These are phyloP conservation scores for Nectriaceae sp. DNA, from an alignment of 2,329 filamentous ascomycete species.

Conservation along the genomic window DNA sequence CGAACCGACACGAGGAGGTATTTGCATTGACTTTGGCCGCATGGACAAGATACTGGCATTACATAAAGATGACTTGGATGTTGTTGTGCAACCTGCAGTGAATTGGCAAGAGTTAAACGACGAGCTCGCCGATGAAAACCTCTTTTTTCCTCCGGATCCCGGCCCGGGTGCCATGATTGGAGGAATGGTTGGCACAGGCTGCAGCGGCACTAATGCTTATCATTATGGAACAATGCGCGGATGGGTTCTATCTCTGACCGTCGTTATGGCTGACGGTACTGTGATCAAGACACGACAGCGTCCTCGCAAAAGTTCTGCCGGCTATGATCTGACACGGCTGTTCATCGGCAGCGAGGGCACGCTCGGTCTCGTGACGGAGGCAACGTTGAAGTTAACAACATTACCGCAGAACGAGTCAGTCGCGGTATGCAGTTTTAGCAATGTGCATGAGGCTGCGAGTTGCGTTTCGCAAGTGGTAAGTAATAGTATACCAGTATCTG, in stretches of 20 bases:
- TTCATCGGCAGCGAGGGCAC: conserved; percentile 94
- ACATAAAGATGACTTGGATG: conserved; percentile 77
- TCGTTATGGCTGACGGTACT: conserved; percentile 87
- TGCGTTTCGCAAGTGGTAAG: conserved; percentile 81
- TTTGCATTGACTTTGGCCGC: conserved; percentile 81
- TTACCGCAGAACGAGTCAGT: conserved; percentile 79
- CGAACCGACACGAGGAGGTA: conserved; percentile 76
- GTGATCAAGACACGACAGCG: conserved; percentile 87
- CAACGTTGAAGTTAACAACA: conserved; percentile 82
- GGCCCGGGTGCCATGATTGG: conserved; percentile 92
- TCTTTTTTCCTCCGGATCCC: conserved; percentile 92
- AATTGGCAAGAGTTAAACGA: conserved; percentile 88
- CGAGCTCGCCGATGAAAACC: conserved; percentile 66
- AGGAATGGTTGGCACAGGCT: conserved; percentile 77
- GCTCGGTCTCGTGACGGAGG: conserved; percentile 87
- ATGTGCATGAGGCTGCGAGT: conserved; percentile 70
- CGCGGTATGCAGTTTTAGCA: conserved; percentile 64
- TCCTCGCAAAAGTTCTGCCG: conserved; percentile 85
- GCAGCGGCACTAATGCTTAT: conserved; percentile 84
- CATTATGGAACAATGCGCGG: conserved; percentile 94
- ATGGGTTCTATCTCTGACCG: conserved; percentile 85
- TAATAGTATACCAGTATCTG: conserved; percentile 80
- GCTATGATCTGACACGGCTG: conserved; percentile 86
- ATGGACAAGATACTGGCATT: conserved; percentile 82
- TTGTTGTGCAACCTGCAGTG: conserved; percentile 77